A percentile compares a stretch with the other conserved stretches of the same genome.
Evolutionary conservation across 176 grass and related monocot genomes (phyloP).

Genomic region (Cocos nucifera): DNA sequence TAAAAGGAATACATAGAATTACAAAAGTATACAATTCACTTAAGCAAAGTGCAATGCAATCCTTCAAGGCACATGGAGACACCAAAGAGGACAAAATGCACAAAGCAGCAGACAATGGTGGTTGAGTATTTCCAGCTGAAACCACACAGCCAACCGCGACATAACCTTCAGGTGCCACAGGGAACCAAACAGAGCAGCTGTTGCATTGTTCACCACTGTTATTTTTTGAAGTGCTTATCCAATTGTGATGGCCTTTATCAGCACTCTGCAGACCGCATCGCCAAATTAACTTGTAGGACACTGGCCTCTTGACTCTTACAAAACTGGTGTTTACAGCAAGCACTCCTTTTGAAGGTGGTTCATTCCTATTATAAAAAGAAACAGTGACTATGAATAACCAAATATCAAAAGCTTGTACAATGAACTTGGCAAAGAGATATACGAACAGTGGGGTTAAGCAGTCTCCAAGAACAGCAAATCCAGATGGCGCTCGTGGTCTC

Average conservation of each 20-base stretch:
- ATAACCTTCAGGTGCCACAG: slow-evolving; percentile 71
- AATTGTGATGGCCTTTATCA: slow-evolving; percentile 22
- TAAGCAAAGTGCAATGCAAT: slow-evolving; percentile 68
- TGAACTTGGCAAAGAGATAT: slow-evolving; percentile 18
- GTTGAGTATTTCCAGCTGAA: slow-evolving; percentile 70
- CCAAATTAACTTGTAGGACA: slow-evolving; percentile 87
- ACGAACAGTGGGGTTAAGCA: slow-evolving; percentile 80
- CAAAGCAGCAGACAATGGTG: slow-evolving; percentile 68
- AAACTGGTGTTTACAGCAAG: slow-evolving; percentile 88
- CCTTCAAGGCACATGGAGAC: slow-evolving; percentile 61
- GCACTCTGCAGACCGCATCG: slow-evolving; percentile 28
- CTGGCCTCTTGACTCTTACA: slow-evolving; percentile 85
- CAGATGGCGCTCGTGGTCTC: slow-evolving; percentile 92
- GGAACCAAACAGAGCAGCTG: slow-evolving; percentile 81
- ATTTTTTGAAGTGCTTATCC: slow-evolving; percentile 11
- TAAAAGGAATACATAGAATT: slow-evolving; percentile 4
- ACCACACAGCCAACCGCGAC: slow-evolving; percentile 86
- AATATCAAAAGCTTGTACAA: slow-evolving; percentile 4
- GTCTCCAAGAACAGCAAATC: slow-evolving; percentile 88
- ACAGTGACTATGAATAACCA: slow-evolving; percentile 17
- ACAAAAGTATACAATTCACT: slow-evolving; percentile 20
- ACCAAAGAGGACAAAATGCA: slow-evolving; percentile 70
- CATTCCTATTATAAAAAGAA: slow-evolving; percentile 45
- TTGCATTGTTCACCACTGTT: slow-evolving; percentile 9
- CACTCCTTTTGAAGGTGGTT: slow-evolving; percentile 78